Percentiles rank a stretch among this genome's conserved stretches.
Evolutionary conservation across 768 basidiomycete genomes (phyloP).

Genomic region (Termitomyces eurrhizus): DNA sequence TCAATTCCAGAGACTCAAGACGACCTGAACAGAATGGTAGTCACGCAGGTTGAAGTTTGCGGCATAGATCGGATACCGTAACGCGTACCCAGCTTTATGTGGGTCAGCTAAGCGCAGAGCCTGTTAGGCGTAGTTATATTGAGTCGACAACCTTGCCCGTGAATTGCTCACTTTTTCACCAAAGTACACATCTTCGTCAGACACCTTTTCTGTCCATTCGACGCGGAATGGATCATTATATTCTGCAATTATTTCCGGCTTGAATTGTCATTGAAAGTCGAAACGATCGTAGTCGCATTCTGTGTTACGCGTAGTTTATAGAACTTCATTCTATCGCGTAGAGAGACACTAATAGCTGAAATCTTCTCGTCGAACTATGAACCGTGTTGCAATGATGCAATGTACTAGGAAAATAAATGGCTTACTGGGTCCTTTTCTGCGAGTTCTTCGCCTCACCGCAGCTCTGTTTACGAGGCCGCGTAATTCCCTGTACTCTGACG

Average conservation of each 20-base stretch:
- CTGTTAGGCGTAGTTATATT: constrained; percentile 29
- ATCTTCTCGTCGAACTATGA: constrained; percentile 74
- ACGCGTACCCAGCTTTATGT: constrained; percentile 57
- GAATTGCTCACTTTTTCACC: constrained; percentile 59
- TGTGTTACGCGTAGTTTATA: constrained; percentile 77
- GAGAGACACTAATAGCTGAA: constrained; percentile 61
- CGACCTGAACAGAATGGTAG: constrained; percentile 65
- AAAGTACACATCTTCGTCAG: constrained; percentile 51
- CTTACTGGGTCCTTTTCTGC: constrained; percentile 52
- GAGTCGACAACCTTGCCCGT: not conserved
- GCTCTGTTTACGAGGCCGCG: constrained; percentile 39
- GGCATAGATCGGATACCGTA: constrained; percentile 82
- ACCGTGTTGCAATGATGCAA: not conserved
- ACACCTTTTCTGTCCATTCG: constrained; percentile 71
- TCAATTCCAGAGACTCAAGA: constrained; percentile 70
- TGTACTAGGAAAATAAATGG: not conserved
- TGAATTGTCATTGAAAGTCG: constrained; percentile 79
- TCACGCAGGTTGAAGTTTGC: constrained; percentile 78
- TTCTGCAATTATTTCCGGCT: constrained; percentile 79
- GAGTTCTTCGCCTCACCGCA: constrained; percentile 22
- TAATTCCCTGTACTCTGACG: constrained; percentile 45
- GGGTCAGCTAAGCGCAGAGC: constrained; percentile 72
- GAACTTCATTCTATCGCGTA: constrained; percentile 82
- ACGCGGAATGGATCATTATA: constrained; percentile 78
- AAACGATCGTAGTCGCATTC: constrained; percentile 65